Evolutionary conservation across 208 protist genomes (phyloP), one percentile per base, ranked within the genome.

Genomic region (Acanthamoeba royreba): DNA sequence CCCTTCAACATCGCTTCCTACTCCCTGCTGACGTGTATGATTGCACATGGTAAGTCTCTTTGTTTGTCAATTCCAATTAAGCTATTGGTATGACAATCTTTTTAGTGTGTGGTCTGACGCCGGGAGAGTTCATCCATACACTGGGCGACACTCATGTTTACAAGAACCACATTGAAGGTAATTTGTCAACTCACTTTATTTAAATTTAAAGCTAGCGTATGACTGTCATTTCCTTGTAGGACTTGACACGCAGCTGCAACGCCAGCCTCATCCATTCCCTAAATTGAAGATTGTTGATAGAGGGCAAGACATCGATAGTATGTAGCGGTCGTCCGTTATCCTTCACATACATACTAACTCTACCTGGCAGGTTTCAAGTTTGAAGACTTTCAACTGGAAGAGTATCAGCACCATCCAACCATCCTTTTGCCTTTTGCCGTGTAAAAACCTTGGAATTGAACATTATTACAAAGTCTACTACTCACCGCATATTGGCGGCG

Each of bases 1-100:
- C 99, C 99, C 9, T 99, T 99, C 97, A 99, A 99, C 98, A 99
- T 99, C 94, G 99, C 99, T 9, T 98, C 97, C 45, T 99, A 99
- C 96, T 53, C 99, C 13, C 96, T 99, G 35, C 96, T 99, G 17
- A 99, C 94, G 8, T 83, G 28, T 31, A 49, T 97, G 95, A 49
- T 97, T 13, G 96, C 95, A 2, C 95, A 96, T 42, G 63, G 63
- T 77, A 77, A 3, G 49, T n/a, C 25, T 72, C 25, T 42, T n/a
- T 25, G 9, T 31, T 72, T 35, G n/a, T 63, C 2, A 19, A 63
- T 28, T 96, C 42, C 91, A 93, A 49, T 94, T 95, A 17, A 13
- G 8, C 22, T 28, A 33, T 69, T 69, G 19, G 58, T n/a, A 9
- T 69, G 13, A n/a, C n/a, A n/a, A n/a, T n/a, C 58, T 69, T 35